phyloP scores from a whole-genome alignment of 108 stramenopile genomes.

The Nannochloropsis granulata region DNA sequence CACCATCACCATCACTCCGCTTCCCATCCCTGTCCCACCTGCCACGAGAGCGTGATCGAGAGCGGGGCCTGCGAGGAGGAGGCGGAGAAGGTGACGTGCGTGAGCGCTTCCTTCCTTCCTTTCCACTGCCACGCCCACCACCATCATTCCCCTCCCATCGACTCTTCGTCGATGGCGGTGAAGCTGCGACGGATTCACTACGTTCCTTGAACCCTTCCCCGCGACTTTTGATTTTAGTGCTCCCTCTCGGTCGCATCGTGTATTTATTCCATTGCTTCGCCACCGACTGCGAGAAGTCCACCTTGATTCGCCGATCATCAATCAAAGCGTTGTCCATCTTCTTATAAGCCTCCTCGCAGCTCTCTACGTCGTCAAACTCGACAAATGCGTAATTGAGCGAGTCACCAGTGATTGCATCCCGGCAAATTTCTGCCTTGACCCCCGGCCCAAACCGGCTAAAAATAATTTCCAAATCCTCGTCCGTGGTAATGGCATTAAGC shows the following conservation, averaged over 20 bases:
- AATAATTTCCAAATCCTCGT: slow-evolving; percentile 93
- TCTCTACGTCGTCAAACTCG: slow-evolving; percentile 68
- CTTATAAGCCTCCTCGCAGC: slow-evolving; percentile 86
- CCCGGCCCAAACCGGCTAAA: slow-evolving; percentile 48
- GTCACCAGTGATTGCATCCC: slow-evolving; percentile 81
- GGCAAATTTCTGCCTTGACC: slow-evolving; percentile 57
- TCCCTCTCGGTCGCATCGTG: neutral
- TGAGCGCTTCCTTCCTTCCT: too few relatives aligned
- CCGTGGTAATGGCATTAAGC: slow-evolving; percentile 85
- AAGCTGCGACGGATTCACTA: neutral
- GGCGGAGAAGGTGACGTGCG: too few relatives aligned
- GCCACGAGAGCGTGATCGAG: too few relatives aligned
- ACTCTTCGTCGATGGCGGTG: neutral
- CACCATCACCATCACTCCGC: too few relatives aligned
- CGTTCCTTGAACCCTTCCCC: neutral
- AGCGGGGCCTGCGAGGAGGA: too few relatives aligned
- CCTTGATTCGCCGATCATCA: slow-evolving; percentile 89
- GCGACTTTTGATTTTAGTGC: neutral
- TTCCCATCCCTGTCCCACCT: too few relatives aligned
- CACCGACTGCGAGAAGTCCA: slow-evolving; percentile 95
- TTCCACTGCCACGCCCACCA: neutral
- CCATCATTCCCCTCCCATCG: neutral
- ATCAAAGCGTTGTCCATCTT: slow-evolving; percentile 99
- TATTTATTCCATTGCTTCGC: slow-evolving; percentile 68
- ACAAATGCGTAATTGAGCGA: slow-evolving; percentile 94